Percentiles rank a stretch among this genome's conserved stretches.
Conservation (phyloP, 164 flowering plant species). For the Umbilicus rupestris region DNA sequence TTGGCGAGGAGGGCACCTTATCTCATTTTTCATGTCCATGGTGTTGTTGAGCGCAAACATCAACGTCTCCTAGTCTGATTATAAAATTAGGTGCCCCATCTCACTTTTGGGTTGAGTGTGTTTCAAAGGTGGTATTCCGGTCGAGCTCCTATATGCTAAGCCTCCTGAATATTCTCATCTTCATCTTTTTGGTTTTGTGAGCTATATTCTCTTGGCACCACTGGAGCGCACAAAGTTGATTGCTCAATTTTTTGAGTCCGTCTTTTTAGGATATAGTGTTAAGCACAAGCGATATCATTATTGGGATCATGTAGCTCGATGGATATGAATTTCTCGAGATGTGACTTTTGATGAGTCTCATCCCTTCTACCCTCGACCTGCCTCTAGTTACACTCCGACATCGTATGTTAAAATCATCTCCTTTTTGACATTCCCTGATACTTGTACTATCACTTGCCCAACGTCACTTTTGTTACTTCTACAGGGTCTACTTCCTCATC, state of each 20-base stretch:
- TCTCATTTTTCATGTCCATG: background rate
- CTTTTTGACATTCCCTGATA: background rate
- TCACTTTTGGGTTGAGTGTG: background rate
- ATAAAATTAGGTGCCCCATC: background rate
- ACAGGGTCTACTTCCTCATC: too few species aligned
- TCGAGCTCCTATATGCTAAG: background rate
- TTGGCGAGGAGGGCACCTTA: background rate
- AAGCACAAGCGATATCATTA: background rate
- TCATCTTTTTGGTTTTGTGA: background rate
- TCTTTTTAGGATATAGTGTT: background rate
- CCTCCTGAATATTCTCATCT: background rate
- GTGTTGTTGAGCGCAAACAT: background rate
- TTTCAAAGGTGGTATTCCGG: background rate
- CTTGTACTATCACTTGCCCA: too few species aligned
- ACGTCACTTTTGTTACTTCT: too few species aligned
- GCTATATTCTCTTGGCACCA: background rate
- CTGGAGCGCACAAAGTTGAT: background rate
- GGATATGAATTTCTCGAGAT: background rate
- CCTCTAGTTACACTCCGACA: background rate
- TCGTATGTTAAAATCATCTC: background rate
- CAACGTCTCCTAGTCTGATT: background rate
- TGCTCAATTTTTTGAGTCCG: background rate
- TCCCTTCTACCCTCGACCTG: background rate
- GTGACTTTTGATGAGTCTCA: background rate
- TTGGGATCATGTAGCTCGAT: background rate